Conservation (phyloP, 2,329 filamentous ascomycete genomes). For the Talaromyces sp. region DNA sequence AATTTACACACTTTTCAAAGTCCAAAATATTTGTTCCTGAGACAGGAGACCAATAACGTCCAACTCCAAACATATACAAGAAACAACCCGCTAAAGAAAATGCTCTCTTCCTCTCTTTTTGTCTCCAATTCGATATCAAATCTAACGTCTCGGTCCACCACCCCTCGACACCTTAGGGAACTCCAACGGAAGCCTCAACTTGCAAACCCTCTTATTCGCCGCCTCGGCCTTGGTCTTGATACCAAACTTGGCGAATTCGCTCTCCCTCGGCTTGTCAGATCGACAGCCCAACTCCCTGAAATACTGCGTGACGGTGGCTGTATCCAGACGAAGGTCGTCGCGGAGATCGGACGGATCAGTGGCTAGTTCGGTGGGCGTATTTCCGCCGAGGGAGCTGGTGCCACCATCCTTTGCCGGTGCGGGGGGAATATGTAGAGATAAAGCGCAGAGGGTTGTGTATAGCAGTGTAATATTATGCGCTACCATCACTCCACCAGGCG, state of each 20-base stretch:
- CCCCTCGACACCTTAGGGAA: conserved; percentile 65
- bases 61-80: conserved; percentile 1
- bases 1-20: neutral
- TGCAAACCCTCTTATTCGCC: conserved; percentile 56
- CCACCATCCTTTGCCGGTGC: conserved; percentile 37
- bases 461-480: conserved; percentile 43
- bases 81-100: neutral
- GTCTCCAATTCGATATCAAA: neutral
- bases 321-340: conserved; percentile 43
- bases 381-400: conserved; percentile 34
- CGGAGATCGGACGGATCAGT: conserved; percentile 46
- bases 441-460: conserved; percentile 45
- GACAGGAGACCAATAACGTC: neutral
- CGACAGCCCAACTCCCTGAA: conserved; percentile 48
- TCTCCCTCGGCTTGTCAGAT: conserved; percentile 40
- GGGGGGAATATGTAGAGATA: conserved; percentile 46
- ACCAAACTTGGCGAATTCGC: conserved; percentile 41
- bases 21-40: neutral
- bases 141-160: conserved; percentile 22
- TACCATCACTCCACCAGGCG: conserved; percentile 32
- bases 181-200: conserved; percentile 71
- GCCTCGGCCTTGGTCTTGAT: conserved; percentile 60
- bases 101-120: neutral
- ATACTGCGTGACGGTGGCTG: conserved; percentile 35
- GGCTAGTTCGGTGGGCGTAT: conserved; percentile 37